Evolutionary conservation across 768 basidiomycete genomes (phyloP).

Genomic region (Mycena chlorophos): DNA sequence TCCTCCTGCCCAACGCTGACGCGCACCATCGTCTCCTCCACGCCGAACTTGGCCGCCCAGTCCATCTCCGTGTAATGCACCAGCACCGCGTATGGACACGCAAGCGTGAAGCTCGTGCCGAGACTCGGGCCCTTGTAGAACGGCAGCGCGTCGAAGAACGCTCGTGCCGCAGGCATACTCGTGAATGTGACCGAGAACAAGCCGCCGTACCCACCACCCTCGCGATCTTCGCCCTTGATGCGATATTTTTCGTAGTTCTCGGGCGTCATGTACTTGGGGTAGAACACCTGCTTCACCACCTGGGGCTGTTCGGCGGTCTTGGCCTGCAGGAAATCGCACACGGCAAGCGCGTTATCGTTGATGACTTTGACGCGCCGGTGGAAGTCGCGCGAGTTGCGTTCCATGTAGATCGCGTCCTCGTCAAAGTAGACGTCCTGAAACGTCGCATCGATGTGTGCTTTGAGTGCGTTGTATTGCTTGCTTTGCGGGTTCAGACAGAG

Average conservation of each 20-base stretch:
- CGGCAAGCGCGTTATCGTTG: slow-evolving; percentile 77
- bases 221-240: slow-evolving; percentile 41
- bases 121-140: slow-evolving; percentile 89
- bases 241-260: slow-evolving; percentile 73
- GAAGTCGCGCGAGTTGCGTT: slow-evolving; percentile 97
- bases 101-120: slow-evolving; percentile 95
- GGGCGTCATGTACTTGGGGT: slow-evolving; percentile 80
- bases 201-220: slow-evolving; percentile 73
- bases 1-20: slow-evolving; percentile 93
- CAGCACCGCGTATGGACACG: slow-evolving; percentile 89
- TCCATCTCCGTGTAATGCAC: slow-evolving; percentile 88
- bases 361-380: slow-evolving; percentile 68
- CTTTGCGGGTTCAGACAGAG: slow-evolving; percentile 83
- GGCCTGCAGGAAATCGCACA: slow-evolving; percentile 76
- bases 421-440: slow-evolving; percentile 89
- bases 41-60: slow-evolving; percentile 88
- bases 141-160: slow-evolving; percentile 82
- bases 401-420: slow-evolving; percentile 95
- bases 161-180: slow-evolving; percentile 59
- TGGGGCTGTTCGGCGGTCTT: slow-evolving; percentile 46
- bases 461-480: slow-evolving; percentile 67
- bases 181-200: slow-evolving; percentile 88
- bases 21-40: slow-evolving; percentile 80
- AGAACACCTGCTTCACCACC: slow-evolving; percentile 81
- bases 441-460: slow-evolving; percentile 49